Base-by-base conservation (phyloP, 2,329 filamentous ascomycete genomes). In the Fusarium virguliforme region DNA sequence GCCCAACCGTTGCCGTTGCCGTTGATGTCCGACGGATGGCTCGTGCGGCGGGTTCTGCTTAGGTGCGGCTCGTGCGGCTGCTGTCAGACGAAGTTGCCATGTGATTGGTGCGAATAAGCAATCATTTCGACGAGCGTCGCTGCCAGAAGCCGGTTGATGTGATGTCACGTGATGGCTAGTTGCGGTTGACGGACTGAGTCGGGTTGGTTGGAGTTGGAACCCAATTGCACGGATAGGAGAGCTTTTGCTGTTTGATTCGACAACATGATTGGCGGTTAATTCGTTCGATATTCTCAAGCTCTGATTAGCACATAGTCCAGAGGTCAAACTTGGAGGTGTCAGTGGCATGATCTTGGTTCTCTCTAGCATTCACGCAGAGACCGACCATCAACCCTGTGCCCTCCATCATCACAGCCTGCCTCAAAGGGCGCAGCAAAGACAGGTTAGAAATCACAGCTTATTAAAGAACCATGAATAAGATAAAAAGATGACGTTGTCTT, bases 71-170 rank as follows among this genome's bases (percentile, higher is more conserved):
- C 60, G 59, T 71, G 73, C 69, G 73, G 64, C 60, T 65, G 60
- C 64, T 67, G 69, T 62, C 62, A 67, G 48, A 48, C 46, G 48
- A 13, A 32, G n/a, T 35, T 50, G 35, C 34, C 30, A 30, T 57
- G 26, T 75, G 73, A 75, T 75, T 75, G 73, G 73, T 57, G 46
- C 18, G 37, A 65, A 58, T 55, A 35, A 43, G 43, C 56, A 48
- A 55, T 18, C 68, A 56, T 64, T 34, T 18, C 51, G 30, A 55
- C 24, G 26, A 59, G 30, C 53, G n/a, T 34, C 26, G 46, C 51
- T 51, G 51, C 34, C 18, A 40, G 30, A 26, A 30, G 28, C 13
- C 22, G 24, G 7, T 18, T 51, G 34, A 32, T 15, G 32, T 60
- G 6, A 30, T 51, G 10, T 71, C 68, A 71, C 68, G 68, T 72